phyloP scores from a whole-genome alignment of 495 filamentous ascomycete species.

The Penicillium goetzii region DNA sequence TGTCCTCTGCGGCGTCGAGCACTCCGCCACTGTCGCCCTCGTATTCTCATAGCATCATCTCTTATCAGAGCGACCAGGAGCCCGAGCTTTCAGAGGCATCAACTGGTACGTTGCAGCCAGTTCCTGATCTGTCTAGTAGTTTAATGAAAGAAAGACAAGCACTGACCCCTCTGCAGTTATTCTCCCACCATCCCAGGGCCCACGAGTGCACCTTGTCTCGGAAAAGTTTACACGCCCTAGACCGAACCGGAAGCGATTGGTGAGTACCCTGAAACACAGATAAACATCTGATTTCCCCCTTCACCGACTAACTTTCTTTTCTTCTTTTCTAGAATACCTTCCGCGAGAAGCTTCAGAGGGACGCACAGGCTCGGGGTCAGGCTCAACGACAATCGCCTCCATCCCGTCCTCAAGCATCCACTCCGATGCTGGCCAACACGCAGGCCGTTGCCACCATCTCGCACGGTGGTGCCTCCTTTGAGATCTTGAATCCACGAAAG shows the following conservation, averaged over 20 bases:
- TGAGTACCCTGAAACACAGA: conserved; percentile 30
- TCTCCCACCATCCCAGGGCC: conserved; percentile 19
- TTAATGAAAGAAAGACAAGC: conserved; percentile 8
- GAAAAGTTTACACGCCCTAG: conserved; percentile 28
- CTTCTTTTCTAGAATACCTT: conserved; percentile 44
- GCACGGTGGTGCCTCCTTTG: conserved; percentile 49
- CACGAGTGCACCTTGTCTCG: conserved; percentile 34
- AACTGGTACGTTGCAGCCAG: conserved; percentile 24
- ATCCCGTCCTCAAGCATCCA: conserved; percentile 32
- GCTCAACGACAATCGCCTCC: conserved; percentile 20
- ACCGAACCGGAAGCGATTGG: conserved; percentile 38
- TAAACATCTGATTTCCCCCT: conserved; percentile 13
- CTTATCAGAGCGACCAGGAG: conserved; percentile 39
- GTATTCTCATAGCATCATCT: conserved; percentile 45
- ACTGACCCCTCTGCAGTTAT: conserved; percentile 27
- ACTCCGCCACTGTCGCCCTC: conserved; percentile 50
- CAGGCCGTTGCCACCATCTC: conserved; percentile 40
- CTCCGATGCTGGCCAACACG: conserved; percentile 37
- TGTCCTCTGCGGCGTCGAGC: conserved; percentile 43
- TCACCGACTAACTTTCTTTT: conserved; percentile 11
- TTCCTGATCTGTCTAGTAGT: conserved; percentile 4
- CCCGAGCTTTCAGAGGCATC: conserved; percentile 35
- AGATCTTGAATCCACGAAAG: conserved; percentile 51
- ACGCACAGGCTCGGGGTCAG: conserved; percentile 26
- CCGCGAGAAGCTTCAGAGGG: conserved; percentile 40